These are phyloP conservation scores for Macrophomina pseudophaseolina DNA, from an alignment of 2,329 filamentous ascomycete genomes.

Conservation along the genomic window DNA sequence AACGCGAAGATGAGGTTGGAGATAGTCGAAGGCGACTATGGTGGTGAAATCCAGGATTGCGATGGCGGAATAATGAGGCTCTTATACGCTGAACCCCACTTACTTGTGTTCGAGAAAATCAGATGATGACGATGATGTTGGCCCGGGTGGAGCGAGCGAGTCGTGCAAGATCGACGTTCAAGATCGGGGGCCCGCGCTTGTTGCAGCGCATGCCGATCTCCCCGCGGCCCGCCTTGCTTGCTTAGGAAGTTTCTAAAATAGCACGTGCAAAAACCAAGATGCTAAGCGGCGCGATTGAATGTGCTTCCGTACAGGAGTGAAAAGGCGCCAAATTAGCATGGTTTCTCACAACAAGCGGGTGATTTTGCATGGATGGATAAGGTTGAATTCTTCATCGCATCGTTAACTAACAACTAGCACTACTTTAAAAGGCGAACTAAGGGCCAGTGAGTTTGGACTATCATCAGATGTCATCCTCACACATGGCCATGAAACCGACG, in stretches of 20 bases:
- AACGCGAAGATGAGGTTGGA: too few species aligned
- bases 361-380: too few species aligned
- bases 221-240: neutral
- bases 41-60: neutral
- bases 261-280: too few species aligned
- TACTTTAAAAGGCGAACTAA: neutral
- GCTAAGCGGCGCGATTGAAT: too few species aligned
- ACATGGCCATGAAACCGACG: too few species aligned
- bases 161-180: slow-evolving; percentile 19
- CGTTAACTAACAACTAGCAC: neutral
- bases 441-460: too few species aligned
- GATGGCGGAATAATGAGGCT: neutral
- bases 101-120: neutral
- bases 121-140: slow-evolving; percentile 9
- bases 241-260: neutral
- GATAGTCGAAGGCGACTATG: neutral
- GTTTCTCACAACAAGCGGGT: too few species aligned
- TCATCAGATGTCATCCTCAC: too few species aligned
- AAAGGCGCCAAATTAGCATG: too few species aligned
- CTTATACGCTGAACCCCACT: neutral
- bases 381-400: neutral
- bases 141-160: slow-evolving; percentile 2
- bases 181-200: slow-evolving; percentile 20
- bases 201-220: neutral
- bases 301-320: too few species aligned